Base-by-base conservation (phyloP, 1,284 basidiomycete genomes). In the Thelephora terrestris region DNA sequence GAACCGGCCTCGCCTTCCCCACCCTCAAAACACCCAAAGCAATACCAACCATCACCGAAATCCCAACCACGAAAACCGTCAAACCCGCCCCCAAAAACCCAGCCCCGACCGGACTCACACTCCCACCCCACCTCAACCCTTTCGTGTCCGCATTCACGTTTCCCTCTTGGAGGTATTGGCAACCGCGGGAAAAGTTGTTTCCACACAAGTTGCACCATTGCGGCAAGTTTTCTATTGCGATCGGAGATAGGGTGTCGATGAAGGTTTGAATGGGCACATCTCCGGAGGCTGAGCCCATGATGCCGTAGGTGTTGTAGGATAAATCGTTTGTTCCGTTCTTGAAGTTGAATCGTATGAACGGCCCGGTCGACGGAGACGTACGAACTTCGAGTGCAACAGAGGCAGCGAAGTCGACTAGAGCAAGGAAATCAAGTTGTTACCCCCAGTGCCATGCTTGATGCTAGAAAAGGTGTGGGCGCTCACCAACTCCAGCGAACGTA, bases 11-110 rank as follows among this genome's bases (percentile, higher is more conserved):
- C 46, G 29, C 39, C 9, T 10, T 27, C 14, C 46, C 46, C 38
- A 47, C 3, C 16, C 37, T 40, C 18, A 47, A 47, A 12, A 10
- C 5, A n/a, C 46, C 46, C 17, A 47, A 27, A 24, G 39, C 20
- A 17, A 29, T 35, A 14, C 38, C 37, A 29, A 18, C 42, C 18
- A 10, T 29, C 21, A 47, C n/a, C 17, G 39, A 14, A 24, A 42
- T 42, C 6, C 70, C 54, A 34, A 67, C 59, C 10, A 78, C 68
- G 7, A 65, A 72, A 24, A 77, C 56, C 24, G 75, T 74, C 52
- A 84, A 56, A 5, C 78, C 76, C 1, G 81, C 81, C 23, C 81
- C 81, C 9, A 84, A 62, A 63, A 81, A 79, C 1, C 81, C 81
- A 25, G 81, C 79, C 14, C 76, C 80, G 9, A 81, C 71, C 0